Percentiles rank a stretch among this genome's conserved stretches.
Conservation (phyloP, 768 basidiomycete species). For the Holtermanniella nyarrowii region DNA sequence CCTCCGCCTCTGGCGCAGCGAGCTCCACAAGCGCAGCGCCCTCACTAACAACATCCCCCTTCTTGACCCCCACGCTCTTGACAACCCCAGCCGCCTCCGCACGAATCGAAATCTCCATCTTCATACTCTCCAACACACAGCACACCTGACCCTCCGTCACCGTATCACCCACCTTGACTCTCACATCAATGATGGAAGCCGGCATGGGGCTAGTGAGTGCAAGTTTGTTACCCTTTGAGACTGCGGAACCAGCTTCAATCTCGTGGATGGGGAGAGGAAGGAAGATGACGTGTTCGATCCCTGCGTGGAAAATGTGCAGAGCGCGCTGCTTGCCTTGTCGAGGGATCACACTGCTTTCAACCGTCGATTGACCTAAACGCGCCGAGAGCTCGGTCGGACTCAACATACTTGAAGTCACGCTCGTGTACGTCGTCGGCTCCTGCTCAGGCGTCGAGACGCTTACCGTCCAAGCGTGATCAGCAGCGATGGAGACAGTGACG, state of each 20-base stretch:
- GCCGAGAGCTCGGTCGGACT: conserved; percentile 51
- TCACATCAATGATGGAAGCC: conserved; percentile 82
- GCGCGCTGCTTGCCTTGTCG: conserved; percentile 56
- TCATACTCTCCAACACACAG: conserved; percentile 89
- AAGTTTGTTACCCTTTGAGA: conserved; percentile 13
- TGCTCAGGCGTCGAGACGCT: neutral
- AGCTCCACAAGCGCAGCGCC: conserved; percentile 22
- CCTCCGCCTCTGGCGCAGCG: neutral
- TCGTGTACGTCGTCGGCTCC: neutral
- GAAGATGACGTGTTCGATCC: conserved; percentile 56
- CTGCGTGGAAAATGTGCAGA: conserved; percentile 58
- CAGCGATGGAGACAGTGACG: neutral
- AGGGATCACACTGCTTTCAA: conserved; percentile 61
- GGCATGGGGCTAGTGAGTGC: conserved; percentile 58
- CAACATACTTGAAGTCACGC: conserved; percentile 24
- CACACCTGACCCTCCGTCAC: conserved; percentile 73
- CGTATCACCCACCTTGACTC: conserved; percentile 61
- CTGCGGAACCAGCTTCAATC: neutral
- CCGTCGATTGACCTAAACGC: conserved; percentile 48
- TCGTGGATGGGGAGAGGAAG: conserved; percentile 50
- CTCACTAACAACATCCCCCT: conserved; percentile 87
- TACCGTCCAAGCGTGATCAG: neutral
- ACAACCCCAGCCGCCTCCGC: conserved; percentile 61
- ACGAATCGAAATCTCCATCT: conserved; percentile 83
- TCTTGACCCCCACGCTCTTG: conserved; percentile 59